A percentile compares a stretch with the other conserved stretches of the same genome.
These are phyloP conservation scores for Amphichorda felina DNA, from an alignment of 2,329 filamentous ascomycete genomes.

Conservation along the genomic window DNA sequence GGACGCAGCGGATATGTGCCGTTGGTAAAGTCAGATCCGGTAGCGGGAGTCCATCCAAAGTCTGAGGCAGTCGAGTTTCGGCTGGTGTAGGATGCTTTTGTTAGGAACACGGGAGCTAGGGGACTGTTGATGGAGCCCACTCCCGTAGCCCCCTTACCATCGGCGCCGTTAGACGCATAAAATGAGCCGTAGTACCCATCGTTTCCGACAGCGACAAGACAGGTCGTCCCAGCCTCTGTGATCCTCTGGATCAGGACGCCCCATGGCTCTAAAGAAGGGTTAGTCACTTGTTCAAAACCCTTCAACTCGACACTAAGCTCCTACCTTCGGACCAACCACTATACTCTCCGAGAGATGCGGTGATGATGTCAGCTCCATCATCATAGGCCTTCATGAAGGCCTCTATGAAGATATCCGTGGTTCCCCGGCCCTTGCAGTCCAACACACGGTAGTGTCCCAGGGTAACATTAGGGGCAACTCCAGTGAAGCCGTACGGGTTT, in stretches of 20 bases:
- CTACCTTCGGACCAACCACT: conserved; percentile 40
- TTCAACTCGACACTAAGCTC: too few relatives aligned
- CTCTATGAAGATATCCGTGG: conserved; percentile 44
- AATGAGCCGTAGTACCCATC: conserved; percentile 32
- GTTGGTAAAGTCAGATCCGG: too few relatives aligned
- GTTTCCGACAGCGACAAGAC: conserved; percentile 40
- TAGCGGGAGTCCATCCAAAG: too few relatives aligned
- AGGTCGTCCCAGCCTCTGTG: conserved; percentile 38
- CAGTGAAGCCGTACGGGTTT: conserved; percentile 39
- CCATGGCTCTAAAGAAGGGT: too few relatives aligned
- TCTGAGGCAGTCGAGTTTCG: too few relatives aligned
- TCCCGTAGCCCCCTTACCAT: too few relatives aligned
- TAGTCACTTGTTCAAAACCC: too few relatives aligned
- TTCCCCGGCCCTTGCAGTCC: conserved; percentile 36
- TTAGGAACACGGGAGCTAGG: too few relatives aligned
- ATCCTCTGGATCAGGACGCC: conserved; percentile 39
- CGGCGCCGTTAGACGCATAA: too few relatives aligned
- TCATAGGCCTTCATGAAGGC: conserved; percentile 49
- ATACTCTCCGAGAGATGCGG: conserved; percentile 37
- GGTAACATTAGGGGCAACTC: conserved; percentile 41
- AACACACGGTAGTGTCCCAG: conserved; percentile 47
- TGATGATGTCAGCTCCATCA: conserved; percentile 46
- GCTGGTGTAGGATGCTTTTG: too few relatives aligned
- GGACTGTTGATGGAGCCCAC: too few relatives aligned
- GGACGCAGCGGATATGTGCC: too few relatives aligned